Evolutionary conservation across 169 alveolate species (phyloP).

Genomic region (Plasmodium gonderi): DNA sequence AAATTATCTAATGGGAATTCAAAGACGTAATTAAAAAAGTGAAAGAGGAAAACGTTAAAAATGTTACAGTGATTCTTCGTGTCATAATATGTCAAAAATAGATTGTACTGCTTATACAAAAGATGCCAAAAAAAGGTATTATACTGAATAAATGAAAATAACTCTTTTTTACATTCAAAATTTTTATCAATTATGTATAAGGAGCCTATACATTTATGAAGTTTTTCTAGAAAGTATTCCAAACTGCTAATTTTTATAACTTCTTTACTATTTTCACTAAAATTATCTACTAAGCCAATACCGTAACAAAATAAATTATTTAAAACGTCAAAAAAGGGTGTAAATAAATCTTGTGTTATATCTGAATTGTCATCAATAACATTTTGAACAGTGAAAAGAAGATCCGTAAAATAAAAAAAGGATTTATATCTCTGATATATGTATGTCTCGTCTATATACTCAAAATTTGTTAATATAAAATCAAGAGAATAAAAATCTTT

Average conservation of each 20-base stretch:
- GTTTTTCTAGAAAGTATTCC: conserved; percentile 4
- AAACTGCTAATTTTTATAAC: conserved; percentile 19
- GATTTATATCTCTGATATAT: conserved; percentile 24
- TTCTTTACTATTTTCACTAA: conserved; percentile 9
- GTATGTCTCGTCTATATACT: conserved; percentile 39
- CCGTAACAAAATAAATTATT: conserved; percentile 68
- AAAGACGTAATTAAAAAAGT: conserved; percentile 65
- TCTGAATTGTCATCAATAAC: conserved; percentile 10
- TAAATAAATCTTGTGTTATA: conserved; percentile 31
- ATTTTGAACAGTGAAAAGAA: conserved; percentile 27
- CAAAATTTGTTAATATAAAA: conserved; percentile 35
- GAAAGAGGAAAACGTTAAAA: conserved; percentile 28
- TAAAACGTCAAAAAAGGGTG: conserved; percentile 35
- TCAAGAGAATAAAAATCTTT: conserved; percentile 26
- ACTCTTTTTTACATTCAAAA: conserved; percentile 19
- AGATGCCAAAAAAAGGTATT: conserved; percentile 50
- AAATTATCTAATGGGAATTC: conserved; percentile 72
- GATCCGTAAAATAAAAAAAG: conserved; percentile 49
- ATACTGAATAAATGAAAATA: conserved; percentile 51
- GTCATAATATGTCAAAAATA: conserved; percentile 67
- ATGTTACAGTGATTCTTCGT: conserved; percentile 29
- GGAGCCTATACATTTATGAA: conserved; percentile 42
- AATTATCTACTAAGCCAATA: conserved; percentile 37
- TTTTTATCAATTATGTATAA: conserved; percentile 30
- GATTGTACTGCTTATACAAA: conserved; percentile 55